Conservation (phyloP, 352 stramenopile species). For the Phytopythium litorale region DNA sequence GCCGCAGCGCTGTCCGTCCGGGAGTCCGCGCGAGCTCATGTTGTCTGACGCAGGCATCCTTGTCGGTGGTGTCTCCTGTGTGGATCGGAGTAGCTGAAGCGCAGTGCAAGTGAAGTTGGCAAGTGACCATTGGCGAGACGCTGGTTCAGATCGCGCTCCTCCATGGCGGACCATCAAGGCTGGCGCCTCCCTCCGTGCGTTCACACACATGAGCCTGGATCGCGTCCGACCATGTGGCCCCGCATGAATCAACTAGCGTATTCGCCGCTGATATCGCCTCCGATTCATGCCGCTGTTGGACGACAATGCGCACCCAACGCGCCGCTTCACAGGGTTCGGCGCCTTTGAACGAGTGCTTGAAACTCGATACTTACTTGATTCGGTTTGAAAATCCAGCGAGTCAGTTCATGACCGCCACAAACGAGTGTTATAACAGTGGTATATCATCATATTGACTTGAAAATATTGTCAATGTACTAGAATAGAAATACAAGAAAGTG, state of each 20-base stretch:
- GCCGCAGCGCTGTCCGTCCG: conserved; percentile 14
- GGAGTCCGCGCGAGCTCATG: background rate
- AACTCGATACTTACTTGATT: conserved; percentile 4
- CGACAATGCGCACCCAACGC: background rate
- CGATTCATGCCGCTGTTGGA: background rate
- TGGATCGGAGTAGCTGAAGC: background rate
- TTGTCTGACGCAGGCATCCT: background rate
- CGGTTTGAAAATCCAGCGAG: conserved; percentile 1
- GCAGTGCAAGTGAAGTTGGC: background rate
- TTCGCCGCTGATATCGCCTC: background rate
- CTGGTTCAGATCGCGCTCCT: background rate
- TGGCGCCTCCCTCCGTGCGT: background rate
- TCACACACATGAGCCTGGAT: background rate
- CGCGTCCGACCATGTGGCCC: background rate
- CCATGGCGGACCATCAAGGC: background rate
- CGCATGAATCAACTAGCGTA: conserved; percentile 1
- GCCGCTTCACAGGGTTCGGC: background rate
- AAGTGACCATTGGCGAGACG: background rate
- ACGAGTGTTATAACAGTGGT: background rate
- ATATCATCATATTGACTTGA: too few relatives aligned
- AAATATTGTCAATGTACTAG: background rate
- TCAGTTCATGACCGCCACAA: background rate
- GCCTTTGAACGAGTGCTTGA: background rate
- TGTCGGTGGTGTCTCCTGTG: background rate
- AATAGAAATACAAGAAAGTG: too few relatives aligned